phyloP scores from a whole-genome alignment of 805 yeast genomes.

The Metschnikowia dekortorum region DNA sequence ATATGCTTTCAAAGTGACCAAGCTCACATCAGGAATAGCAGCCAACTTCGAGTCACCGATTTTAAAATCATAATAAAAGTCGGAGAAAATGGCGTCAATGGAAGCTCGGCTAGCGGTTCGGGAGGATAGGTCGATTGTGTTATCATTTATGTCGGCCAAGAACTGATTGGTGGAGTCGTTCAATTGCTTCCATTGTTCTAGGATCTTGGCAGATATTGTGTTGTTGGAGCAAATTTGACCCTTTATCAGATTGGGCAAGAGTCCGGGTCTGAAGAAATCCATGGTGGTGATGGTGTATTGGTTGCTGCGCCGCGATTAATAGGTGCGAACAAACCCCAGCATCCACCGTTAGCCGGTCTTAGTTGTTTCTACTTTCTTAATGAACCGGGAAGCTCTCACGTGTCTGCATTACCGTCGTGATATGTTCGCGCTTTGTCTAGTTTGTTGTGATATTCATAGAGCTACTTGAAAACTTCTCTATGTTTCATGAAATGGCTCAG shows the following conservation, averaged over 20 bases:
- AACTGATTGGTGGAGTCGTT: constrained; percentile 18
- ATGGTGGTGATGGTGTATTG: constrained; percentile 5
- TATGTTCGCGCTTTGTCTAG: background rate
- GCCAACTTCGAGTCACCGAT: constrained; percentile 11
- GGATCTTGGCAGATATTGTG: constrained; percentile 24
- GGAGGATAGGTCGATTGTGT: background rate
- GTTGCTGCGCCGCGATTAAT: background rate
- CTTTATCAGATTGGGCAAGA: constrained; percentile 12
- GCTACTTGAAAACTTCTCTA: background rate
- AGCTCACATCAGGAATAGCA: constrained; percentile 12
- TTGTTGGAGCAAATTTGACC: constrained; percentile 27
- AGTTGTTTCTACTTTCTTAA: background rate
- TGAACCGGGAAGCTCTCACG: background rate
- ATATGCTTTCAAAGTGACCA: constrained; percentile 6
- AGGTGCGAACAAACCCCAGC: background rate
- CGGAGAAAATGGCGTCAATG: constrained; percentile 13
- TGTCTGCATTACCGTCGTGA: background rate
- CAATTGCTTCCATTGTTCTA: constrained; percentile 19
- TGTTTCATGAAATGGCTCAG: background rate
- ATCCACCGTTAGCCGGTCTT: background rate
- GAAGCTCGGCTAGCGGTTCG: constrained; percentile 11
- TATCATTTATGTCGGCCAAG: constrained; percentile 13
- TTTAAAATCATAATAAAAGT: constrained; percentile 14
- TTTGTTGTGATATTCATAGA: background rate
- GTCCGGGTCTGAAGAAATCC: constrained; percentile 22